phyloP scores from a whole-genome alignment of 805 yeast genomes.

The Sugiyamaella lignohabitans region DNA sequence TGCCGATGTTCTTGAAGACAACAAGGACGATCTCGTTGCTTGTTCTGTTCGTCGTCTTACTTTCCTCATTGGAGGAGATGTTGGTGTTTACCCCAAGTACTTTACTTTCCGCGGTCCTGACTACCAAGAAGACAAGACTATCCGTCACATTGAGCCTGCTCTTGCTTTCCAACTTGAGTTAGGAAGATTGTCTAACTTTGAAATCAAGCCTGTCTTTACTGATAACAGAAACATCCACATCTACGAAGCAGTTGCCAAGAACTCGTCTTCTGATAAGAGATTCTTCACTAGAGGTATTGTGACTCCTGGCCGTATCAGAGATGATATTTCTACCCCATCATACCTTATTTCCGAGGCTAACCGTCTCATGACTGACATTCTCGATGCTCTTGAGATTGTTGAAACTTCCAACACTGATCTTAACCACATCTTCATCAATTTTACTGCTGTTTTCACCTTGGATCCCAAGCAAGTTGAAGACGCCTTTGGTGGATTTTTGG shows the following conservation, averaged over 20 bases:
- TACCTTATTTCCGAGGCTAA: conserved; percentile 95
- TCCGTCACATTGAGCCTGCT: conserved; percentile 98
- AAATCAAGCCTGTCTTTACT: conserved; percentile 89
- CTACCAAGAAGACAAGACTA: conserved; percentile 80
- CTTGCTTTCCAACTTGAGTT: conserved; percentile 95
- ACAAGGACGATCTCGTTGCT: conserved; percentile 59
- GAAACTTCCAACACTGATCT: conserved; percentile 93
- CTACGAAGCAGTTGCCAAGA: conserved; percentile 93
- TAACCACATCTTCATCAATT: conserved; percentile 95
- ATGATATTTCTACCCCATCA: conserved; percentile 87
- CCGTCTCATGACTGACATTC: conserved; percentile 89
- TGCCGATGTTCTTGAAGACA: conserved; percentile 56
- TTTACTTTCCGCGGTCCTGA: conserved; percentile 90
- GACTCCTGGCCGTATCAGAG: conserved; percentile 90
- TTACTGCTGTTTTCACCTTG: conserved; percentile 90
- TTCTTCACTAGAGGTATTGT: conserved; percentile 96
- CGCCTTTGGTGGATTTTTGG: conserved; percentile 96
- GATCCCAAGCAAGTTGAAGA: conserved; percentile 94
- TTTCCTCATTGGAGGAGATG: conserved; percentile 74
- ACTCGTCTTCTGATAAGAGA: conserved; percentile 87
- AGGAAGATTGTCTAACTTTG: conserved; percentile 88
- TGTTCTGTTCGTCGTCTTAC: conserved; percentile 88
- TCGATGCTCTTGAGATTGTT: conserved; percentile 89
- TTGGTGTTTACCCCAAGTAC: conserved; percentile 89
- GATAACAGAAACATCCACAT: conserved; percentile 97